Conservation (phyloP, 768 basidiomycete genomes). For the Lentinula guzmanii region DNA sequence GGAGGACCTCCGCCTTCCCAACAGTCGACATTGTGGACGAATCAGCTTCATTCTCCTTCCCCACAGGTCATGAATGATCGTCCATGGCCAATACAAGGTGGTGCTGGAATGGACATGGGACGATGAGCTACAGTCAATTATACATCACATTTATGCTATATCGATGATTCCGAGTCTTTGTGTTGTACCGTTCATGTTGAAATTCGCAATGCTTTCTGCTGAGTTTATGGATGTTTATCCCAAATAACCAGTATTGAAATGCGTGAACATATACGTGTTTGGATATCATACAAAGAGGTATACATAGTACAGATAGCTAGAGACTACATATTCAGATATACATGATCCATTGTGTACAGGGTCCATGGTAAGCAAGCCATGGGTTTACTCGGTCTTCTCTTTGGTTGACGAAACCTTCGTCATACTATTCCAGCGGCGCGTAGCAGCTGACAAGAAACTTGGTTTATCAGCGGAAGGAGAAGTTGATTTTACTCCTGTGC, state of each 20-base stretch:
- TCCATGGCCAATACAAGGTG: constrained; percentile 35
- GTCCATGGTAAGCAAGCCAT: background rate
- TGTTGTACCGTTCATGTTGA: background rate
- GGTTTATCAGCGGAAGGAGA: background rate
- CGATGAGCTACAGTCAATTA: constrained; percentile 16
- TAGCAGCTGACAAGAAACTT: background rate
- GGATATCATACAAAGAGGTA: background rate
- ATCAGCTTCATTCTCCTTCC: constrained; percentile 33
- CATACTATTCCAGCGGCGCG: background rate
- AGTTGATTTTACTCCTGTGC: background rate
- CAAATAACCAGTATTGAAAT: background rate
- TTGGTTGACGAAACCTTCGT: background rate
- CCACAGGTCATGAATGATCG: constrained; percentile 35
- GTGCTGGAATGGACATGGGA: constrained; percentile 31
- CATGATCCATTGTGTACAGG: background rate
- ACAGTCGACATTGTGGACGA: constrained; percentile 29
- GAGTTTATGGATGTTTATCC: background rate
- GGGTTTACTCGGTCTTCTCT: background rate
- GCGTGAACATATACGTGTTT: background rate
- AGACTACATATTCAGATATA: background rate
- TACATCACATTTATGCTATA: too few species aligned
- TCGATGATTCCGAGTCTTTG: too few species aligned
- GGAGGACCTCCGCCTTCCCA: constrained; percentile 24
- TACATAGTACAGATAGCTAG: background rate
- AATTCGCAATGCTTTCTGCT: background rate